A percentile compares a stretch with the other conserved stretches of the same genome.
phyloP scores from a whole-genome alignment of 1,139 yeast species.

The Taiozyma sp. region DNA sequence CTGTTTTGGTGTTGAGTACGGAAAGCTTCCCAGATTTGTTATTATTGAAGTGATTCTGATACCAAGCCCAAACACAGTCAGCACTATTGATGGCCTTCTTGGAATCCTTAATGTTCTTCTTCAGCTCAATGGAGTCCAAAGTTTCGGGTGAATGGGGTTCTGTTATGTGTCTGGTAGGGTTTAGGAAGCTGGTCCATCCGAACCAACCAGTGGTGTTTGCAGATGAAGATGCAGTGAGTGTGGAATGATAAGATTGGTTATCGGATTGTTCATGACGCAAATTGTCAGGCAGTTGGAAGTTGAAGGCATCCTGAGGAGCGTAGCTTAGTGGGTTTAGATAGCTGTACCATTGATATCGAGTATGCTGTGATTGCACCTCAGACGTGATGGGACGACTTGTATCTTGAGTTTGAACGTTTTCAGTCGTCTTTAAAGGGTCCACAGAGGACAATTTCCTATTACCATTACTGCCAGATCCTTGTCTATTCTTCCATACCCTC shows the following conservation, averaged over 20 bases:
- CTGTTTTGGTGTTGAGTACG: slow-evolving; percentile 37
- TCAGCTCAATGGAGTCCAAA: slow-evolving; percentile 12
- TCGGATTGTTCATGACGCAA: not conserved
- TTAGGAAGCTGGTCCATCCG: not conserved
- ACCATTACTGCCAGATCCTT: slow-evolving; percentile 17
- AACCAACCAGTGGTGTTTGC: not conserved
- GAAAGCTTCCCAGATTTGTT: slow-evolving; percentile 29
- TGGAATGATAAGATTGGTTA: slow-evolving; percentile 8
- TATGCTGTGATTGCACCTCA: not conserved
- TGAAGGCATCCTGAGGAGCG: slow-evolving; percentile 8
- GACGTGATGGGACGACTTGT: not conserved
- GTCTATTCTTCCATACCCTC: slow-evolving; percentile 20
- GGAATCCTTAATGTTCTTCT: slow-evolving; percentile 14
- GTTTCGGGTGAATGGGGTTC: slow-evolving; percentile 13
- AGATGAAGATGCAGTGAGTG: slow-evolving; percentile 4
- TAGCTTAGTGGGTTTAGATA: slow-evolving; percentile 18
- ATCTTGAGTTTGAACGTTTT: not conserved
- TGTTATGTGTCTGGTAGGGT: not conserved
- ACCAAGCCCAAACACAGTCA: slow-evolving; percentile 23
- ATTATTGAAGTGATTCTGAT: slow-evolving; percentile 6
- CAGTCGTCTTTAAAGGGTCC: slow-evolving; percentile 11
- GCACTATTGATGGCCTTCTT: slow-evolving; percentile 12
- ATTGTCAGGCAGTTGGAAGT: not conserved
- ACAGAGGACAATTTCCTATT: slow-evolving; percentile 11
- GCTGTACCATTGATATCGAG: slow-evolving; percentile 4